A percentile compares a stretch with the other conserved stretches of the same genome.
Conservation (phyloP, 1,139 yeast species). For the Yamadazyma triangularis region DNA sequence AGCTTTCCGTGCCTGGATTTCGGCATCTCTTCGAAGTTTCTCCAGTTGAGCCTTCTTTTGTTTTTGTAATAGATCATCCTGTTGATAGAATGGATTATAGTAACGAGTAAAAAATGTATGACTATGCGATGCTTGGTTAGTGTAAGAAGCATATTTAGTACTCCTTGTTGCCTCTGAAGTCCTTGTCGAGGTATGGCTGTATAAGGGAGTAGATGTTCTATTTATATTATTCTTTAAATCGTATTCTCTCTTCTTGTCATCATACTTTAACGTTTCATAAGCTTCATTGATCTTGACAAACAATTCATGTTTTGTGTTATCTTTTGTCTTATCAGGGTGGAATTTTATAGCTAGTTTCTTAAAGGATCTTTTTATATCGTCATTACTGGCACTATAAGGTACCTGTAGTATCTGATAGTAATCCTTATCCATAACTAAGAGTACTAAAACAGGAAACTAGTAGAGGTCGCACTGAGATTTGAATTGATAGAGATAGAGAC, state of each 20-base stretch:
- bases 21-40: conserved; percentile 11
- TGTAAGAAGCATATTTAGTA: neutral
- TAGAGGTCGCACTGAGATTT: no score
- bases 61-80: conserved; percentile 9
- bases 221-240: conserved; percentile 15
- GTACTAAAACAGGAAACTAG: no score
- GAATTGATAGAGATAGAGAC: no score
- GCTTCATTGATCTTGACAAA: conserved; percentile 46
- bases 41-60: conserved; percentile 12
- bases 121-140: neutral
- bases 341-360: conserved; percentile 47
- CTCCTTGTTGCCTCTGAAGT: neutral
- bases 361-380: conserved; percentile 47
- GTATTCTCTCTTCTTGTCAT: conserved; percentile 26
- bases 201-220: neutral
- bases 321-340: conserved; percentile 53
- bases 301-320: conserved; percentile 38
- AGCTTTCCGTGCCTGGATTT: conserved; percentile 3
- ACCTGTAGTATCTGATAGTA: conserved; percentile 38
- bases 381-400: conserved; percentile 24
- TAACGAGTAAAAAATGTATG: conserved; percentile 5
- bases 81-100: conserved; percentile 4
- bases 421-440: no score
- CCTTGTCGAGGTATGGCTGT: no score
- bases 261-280: conserved; percentile 40